Evolutionary conservation across 495 filamentous ascomycete species (phyloP), one percentile per base, ranked within the genome.

Genomic region (Neurospora discreta): DNA sequence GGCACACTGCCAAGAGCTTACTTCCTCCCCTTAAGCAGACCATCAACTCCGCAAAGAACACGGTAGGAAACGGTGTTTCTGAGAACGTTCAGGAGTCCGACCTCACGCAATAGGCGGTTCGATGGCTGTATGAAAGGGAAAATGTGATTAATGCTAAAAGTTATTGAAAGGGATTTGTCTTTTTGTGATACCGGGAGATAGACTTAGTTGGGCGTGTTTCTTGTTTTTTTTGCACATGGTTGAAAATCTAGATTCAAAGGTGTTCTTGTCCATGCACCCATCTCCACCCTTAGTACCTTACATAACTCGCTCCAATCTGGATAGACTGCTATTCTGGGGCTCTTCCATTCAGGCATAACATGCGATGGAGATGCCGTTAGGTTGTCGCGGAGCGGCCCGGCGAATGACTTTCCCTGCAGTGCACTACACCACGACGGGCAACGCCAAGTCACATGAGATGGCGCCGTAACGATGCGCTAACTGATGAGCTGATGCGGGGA

Each of bases 1-100:
- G 94, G 70, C 83, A 89, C 72, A 81, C 81, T 5, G 84, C 87
- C 11, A 84, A 88, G 76, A 85, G 82, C 70, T 71, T 80, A 68
- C 75, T 90, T 70, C 88, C 89, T 23, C 78, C 81, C 11, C 78
- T 89, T 68, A 82, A 81, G 77, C 78, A 77, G 73, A 78, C 77
- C 3, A 39, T 80, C n/a, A 71, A 72, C 30, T 73, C 76, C 26
- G 74, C 26, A 39, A 75, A 72, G 72, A 70, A 74, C 38, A 70
- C 69, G 1, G 52, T 65, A 65, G 78, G 77, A 18, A 79, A 79
- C 23, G 78, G 77, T 16, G 78, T 80, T 3, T 78, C 76, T 0
- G 78, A 80, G 72, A 38, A 70, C 6, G 73, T 70, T 2, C 44
- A 39, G 23, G 52, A 65, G 52, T 65, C 52, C 2, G 52, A 65